Evolutionary conservation across 176 grass and related monocot species (phyloP), one percentile per base, ranked within the genome.

Genomic region (Coix lacrymajobi): DNA sequence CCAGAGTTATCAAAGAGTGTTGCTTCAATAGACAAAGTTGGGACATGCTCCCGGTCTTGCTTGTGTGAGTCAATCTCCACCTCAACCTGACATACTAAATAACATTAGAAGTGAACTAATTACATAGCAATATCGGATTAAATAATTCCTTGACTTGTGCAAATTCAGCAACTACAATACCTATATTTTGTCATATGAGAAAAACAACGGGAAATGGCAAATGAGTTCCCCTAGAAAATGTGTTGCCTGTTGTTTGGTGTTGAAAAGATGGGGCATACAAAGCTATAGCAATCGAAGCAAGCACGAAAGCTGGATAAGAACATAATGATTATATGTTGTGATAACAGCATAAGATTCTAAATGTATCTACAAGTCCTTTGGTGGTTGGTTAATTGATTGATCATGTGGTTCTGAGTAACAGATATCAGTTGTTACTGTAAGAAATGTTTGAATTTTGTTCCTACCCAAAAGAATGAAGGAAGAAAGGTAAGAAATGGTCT

Each of bases 61-160:
- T 91, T 93, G 44, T 43, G 28, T 73, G 79, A 81, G 90, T 95
- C 96, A 74, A 98, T 87, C 86, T 98, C 90, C 80, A 98, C 89
- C 87, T 98, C 92, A 83, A 98, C 87, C 96, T 98, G 70, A 73
- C 38, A 89, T 74, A 78, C 37, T 15, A 44, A 70, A 57, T 4
- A 80, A 64, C 17, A 34, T 30, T 32, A 78, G 25, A 67, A 78
- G 2, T 58, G 1, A 16, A 56, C 20, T 57, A 5, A 76, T 48
- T 62, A 44, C 6, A 71, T 20, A 57, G 69, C 26, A 76, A 46
- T 30, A 54, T 43, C 14, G 85, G 71, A 65, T 33, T 77, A 77
- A 76, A 5, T 71, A 46, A 52, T 81, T 62, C 71, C 51, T 56
- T 64, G 41, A 77, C 3, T 14, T 29, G 66, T 71, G 45, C 46